Evolutionary conservation across 768 basidiomycete species (phyloP), one percentile per base, ranked within the genome.

Genomic region (Boletus bicolor): DNA sequence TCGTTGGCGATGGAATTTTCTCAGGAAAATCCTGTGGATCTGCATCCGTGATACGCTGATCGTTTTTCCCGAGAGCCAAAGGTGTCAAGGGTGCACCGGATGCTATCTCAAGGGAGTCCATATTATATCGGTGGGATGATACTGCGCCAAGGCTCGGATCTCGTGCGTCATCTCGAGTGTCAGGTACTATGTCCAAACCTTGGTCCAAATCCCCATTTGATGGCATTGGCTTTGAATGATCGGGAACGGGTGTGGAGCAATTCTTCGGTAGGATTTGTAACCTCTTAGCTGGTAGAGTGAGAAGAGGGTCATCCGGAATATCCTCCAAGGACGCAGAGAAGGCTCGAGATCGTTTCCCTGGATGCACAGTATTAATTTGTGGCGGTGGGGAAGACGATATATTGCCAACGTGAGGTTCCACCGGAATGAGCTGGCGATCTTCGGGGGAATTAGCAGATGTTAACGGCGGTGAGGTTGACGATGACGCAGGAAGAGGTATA

Each of bases 291-390:
- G 73, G 64, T 56, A 63, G 54, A 65, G 66, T 59, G 50, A 56
- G 39, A 51, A 50, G 55, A 26, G 49, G 53, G 48, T 34, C 55
- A 36, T 58, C 43, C 21, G 38, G 46, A 45, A 36, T 26, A 9
- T 68, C 68, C 4, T 73, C 70, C n/a, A 67, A 61, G 43, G 69
- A 61, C 3, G 71, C 64, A 10, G 71, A 62, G 5, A 63, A 59
- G 10, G 63, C 61, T 24, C 53, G 60, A 45, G 68, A 62, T n/a
- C 70, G 74, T 36, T 74, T 73, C 47, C 59, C 60, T 51, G 59
- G 60, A 12, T 57, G 62, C 36, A 43, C 54, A 26, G 46, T 52
- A 21, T 59, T 57, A 46, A 58, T 45, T 32, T 56, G 60, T 32
- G 59, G 61, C 15, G 59, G 61, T 43, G 53, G 56, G 53, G 56